phyloP scores from a whole-genome alignment of 129 eudicot genomes.

The Gnaphalium uliginosum region DNA sequence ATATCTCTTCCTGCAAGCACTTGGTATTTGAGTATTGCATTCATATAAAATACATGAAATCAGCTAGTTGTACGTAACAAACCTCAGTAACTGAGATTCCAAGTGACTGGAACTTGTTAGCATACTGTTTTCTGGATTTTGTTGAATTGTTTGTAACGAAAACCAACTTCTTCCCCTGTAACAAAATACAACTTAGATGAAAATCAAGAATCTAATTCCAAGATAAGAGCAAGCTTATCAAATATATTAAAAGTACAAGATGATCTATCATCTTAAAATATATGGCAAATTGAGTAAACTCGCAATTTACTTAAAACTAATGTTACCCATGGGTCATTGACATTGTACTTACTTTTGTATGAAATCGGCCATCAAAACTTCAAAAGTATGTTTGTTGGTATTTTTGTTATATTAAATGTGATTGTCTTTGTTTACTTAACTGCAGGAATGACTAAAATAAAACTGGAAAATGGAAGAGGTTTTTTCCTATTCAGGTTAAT shows the following conservation, averaged over 20 bases:
- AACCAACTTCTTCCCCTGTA: constrained; percentile 90
- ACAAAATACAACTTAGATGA: too few relatives aligned
- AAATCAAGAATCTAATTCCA: too few relatives aligned
- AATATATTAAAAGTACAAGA: too few relatives aligned
- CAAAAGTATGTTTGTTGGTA: too few relatives aligned
- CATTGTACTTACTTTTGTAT: background rate
- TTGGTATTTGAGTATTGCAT: constrained; percentile 15
- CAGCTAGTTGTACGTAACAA: constrained; percentile 1
- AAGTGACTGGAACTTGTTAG: constrained; percentile 71
- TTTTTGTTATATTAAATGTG: too few relatives aligned
- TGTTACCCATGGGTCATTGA: background rate
- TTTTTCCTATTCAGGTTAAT: too few relatives aligned
- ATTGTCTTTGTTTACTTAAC: too few relatives aligned
- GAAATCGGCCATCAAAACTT: too few relatives aligned
- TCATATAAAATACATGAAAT: background rate
- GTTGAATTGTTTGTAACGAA: constrained; percentile 84
- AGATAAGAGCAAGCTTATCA: too few relatives aligned
- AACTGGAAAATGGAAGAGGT: too few relatives aligned
- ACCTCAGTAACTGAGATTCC: constrained; percentile 84
- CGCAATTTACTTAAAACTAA: background rate
- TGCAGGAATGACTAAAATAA: too few relatives aligned
- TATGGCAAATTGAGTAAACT: background rate
- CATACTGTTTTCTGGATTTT: constrained; percentile 70
- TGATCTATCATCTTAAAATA: too few relatives aligned
- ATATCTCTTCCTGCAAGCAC: constrained; percentile 81